Conservation (phyloP, 2,329 filamentous ascomycete genomes). For the Metarhizium robertsii region DNA sequence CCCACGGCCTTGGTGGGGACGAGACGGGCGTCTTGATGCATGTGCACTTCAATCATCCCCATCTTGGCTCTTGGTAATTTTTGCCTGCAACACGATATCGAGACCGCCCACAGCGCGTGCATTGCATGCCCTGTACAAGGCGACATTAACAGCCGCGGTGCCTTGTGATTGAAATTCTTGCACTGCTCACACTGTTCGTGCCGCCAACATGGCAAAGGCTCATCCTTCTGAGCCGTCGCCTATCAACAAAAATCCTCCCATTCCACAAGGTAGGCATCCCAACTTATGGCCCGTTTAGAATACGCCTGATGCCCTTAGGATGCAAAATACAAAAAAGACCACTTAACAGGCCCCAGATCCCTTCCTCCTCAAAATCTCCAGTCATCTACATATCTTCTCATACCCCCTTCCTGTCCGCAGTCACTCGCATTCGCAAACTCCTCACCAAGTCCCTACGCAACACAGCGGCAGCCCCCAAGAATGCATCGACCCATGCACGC, state of each 20-base stretch:
- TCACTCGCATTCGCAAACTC: slow-evolving; percentile 55
- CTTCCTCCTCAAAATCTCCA: slow-evolving; percentile 32
- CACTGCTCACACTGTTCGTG: too few relatives aligned
- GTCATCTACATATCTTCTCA: slow-evolving; percentile 56
- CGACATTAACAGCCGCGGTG: too few relatives aligned
- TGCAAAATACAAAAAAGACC: slow-evolving; percentile 41
- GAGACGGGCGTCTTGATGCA: too few relatives aligned
- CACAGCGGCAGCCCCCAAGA: slow-evolving; percentile 36
- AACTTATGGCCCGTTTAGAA: not conserved
- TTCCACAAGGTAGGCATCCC: slow-evolving; percentile 4
- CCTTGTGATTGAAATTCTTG: too few relatives aligned
- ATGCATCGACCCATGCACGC: slow-evolving; percentile 35
- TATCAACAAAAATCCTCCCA: slow-evolving; percentile 1
- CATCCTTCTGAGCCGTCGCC: not conserved
- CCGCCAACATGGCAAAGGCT: slow-evolving; percentile 1
- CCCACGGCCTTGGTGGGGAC: too few relatives aligned
- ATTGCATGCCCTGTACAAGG: too few relatives aligned
- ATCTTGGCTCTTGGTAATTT: too few relatives aligned
- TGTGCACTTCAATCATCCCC: too few relatives aligned
- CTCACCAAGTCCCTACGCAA: slow-evolving; percentile 43
- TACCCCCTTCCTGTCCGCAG: slow-evolving; percentile 58
- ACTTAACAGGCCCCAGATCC: slow-evolving; percentile 28
- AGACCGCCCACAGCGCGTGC: too few relatives aligned
- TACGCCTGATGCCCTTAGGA: slow-evolving; percentile 22
- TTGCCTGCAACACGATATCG: too few relatives aligned